Base-by-base conservation (phyloP, 2,329 filamentous ascomycete genomes). In the Fusarium sp. region DNA sequence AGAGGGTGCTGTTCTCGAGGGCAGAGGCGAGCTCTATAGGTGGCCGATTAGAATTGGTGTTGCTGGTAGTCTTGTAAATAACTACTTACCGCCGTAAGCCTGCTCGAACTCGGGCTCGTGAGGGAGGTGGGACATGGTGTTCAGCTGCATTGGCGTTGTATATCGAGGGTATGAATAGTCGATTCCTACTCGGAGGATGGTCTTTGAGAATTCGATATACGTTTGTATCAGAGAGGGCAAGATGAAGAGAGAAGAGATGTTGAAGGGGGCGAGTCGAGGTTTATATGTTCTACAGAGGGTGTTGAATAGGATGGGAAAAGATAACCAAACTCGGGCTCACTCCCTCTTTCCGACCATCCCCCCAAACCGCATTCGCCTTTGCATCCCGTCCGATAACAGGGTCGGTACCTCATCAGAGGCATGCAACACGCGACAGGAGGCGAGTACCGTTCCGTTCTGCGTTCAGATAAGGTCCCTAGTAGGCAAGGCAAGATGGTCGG, bases 21-120 rank as follows among this genome's bases (percentile, higher is more conserved):
- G 93, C 97, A 75, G 91, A 95, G 79, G 85, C 91, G 70, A 99
- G 91, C 87, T 99, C 94, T 96, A 75, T 67, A 41, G 48, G 43
- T 15, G 22, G 10, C 41, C 19, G 44, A 39, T 55, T 51, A 63
- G 61, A 22, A 38, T 40, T 24, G 22, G 42, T 41, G 52, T 46
- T 43, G 46, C 35, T 43, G 43, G 29, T 39, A 9, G 22, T 41
- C 34, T 35, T 48, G 25, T 26, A 28, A 24, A 40, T 40, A 26
- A 47, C 77, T 55, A 48, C 84, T 74, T 82, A 96, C 92, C 92
- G 79, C 93, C 92, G 88, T 96, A 96, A 75, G 94, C 94, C 87
- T 98, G 94, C 88, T 97, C 89, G 83, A 98, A 98, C 84, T 99
- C 94, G 75, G 95, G 94, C 87, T 98, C 94, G 66, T 83, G 81